A percentile compares a stretch with the other conserved stretches of the same genome.
These are phyloP conservation scores for Russula compacta DNA, from an alignment of 768 basidiomycete species.

Conservation along the genomic window DNA sequence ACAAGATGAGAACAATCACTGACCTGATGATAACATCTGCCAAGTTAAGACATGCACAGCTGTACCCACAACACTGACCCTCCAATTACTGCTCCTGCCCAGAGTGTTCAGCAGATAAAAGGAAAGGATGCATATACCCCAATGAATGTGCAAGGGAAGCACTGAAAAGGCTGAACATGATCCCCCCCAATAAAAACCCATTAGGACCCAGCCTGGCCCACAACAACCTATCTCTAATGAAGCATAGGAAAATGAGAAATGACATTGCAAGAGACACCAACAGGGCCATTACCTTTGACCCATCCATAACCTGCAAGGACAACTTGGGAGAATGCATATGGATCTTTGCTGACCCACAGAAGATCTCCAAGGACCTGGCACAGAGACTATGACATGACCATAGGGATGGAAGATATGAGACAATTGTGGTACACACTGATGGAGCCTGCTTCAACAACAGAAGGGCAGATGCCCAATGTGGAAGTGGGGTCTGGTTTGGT, in stretches of 20 bases:
- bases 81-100: too few species aligned
- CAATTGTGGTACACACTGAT: background rate
- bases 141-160: background rate
- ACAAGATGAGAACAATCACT: accelerated
- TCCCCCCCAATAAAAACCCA: background rate
- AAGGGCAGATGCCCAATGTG: background rate
- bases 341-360: background rate
- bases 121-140: too few species aligned
- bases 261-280: background rate
- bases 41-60: accelerated
- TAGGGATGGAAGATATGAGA: too few species aligned
- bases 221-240: background rate
- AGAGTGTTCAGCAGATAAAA: too few species aligned
- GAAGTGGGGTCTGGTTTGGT: background rate
- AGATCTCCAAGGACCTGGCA: too few species aligned
- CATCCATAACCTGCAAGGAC: too few species aligned
- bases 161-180: background rate
- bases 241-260: background rate
- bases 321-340: too few species aligned
- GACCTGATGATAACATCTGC: background rate
- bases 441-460: background rate
- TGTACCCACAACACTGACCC: background rate
- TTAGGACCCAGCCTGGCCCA: accelerated
- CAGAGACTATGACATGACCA: too few species aligned
- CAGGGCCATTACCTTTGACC: too few species aligned